phyloP scores from a whole-genome alignment of 2,329 filamentous ascomycete genomes.

The Aureobasidium sp. region DNA sequence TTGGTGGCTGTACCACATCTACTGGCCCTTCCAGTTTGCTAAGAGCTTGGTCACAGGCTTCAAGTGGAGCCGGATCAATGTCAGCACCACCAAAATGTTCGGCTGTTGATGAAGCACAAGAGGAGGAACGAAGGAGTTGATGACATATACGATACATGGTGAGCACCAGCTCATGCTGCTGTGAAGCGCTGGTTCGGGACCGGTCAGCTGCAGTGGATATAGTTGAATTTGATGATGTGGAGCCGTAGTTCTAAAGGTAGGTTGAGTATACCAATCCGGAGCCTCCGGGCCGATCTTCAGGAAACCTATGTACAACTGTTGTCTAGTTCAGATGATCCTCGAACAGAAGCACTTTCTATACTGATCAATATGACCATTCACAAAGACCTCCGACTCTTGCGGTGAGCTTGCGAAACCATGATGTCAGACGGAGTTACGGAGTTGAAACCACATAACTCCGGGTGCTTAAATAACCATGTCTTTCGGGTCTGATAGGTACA shows the following conservation, averaged over 20 bases:
- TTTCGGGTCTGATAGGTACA: not conserved
- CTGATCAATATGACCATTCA: not conserved
- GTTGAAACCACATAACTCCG: not conserved
- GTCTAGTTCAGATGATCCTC: not conserved
- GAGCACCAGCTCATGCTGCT: not conserved
- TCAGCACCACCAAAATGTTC: constrained; percentile 59
- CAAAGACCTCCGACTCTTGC: not conserved
- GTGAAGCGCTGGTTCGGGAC: not conserved
- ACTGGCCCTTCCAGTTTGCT: constrained; percentile 48
- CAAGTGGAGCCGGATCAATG: constrained; percentile 60
- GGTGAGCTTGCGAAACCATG: not conserved
- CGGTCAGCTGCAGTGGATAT: not conserved
- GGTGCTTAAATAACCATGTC: not conserved
- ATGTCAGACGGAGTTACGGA: not conserved
- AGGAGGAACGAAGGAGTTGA: not conserved
- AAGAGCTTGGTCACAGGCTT: constrained; percentile 38
- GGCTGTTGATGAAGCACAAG: constrained; percentile 25
- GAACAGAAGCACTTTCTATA: not conserved
- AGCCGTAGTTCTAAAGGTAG: constrained; percentile 2
- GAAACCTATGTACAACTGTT: not conserved
- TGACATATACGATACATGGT: not conserved
- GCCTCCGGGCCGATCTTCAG: not conserved
- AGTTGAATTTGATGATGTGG: not conserved
- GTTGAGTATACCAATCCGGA: not conserved
- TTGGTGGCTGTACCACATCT: constrained; percentile 47